A percentile compares a stretch with the other conserved stretches of the same genome.
Evolutionary conservation across 2,329 filamentous ascomycete species (phyloP).

Genomic region (Paraconiothyrium brasiliense): DNA sequence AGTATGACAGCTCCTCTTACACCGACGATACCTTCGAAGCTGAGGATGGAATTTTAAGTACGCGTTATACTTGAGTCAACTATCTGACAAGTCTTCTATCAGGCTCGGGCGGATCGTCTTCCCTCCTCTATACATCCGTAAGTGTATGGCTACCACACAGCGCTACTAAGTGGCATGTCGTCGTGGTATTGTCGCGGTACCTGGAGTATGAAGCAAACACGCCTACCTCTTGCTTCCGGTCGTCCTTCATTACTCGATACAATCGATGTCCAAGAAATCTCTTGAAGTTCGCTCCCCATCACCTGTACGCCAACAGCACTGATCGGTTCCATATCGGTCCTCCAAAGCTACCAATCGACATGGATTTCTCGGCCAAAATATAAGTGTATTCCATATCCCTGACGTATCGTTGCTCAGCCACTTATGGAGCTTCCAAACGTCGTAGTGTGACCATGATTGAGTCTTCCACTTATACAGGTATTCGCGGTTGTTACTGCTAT

Average conservation of each 20-base stretch:
- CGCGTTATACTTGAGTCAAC: not conserved
- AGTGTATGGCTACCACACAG: too few species aligned
- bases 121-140: too few species aligned
- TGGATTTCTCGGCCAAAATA: conserved; percentile 24
- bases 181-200: too few species aligned
- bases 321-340: not conserved
- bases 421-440: not conserved
- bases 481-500: conserved; percentile 54
- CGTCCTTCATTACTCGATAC: not conserved
- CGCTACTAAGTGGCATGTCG: too few species aligned
- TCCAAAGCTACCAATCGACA: conserved; percentile 1
- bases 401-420: not conserved
- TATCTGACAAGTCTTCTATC: not conserved
- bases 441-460: too few species aligned
- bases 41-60: conserved; percentile 2
- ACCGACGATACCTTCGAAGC: conserved; percentile 5
- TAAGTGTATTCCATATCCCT: conserved; percentile 31
- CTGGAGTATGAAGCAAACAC: not conserved
- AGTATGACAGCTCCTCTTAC: conserved; percentile 3
- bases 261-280: not conserved
- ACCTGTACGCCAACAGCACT: not conserved
- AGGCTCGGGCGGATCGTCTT: not conserved
- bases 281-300: not conserved
- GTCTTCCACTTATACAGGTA: conserved; percentile 34
- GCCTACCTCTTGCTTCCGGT: not conserved